A percentile compares a stretch with the other conserved stretches of the same genome.
Conservation (phyloP, 1,284 basidiomycete genomes). For the Austroboletus niveus region DNA sequence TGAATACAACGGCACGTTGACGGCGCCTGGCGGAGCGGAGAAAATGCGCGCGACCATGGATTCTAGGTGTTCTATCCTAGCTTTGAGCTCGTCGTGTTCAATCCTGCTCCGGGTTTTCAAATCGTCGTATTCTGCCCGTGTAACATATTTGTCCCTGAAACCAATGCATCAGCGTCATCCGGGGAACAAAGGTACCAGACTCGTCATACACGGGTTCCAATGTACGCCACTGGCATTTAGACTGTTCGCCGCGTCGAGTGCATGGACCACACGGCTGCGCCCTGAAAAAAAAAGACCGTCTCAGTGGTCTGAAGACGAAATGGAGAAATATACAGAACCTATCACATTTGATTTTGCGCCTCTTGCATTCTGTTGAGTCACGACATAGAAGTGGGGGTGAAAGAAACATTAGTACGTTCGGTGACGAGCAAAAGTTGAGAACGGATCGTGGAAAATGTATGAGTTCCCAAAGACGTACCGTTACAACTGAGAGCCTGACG, state of each 20-base stretch:
- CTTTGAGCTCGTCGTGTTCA: slow-evolving; percentile 51
- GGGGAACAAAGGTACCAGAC: neutral
- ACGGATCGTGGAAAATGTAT: too few relatives aligned
- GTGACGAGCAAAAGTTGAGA: too few relatives aligned
- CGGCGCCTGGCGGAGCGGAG: slow-evolving; percentile 25
- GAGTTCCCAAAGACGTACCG: slow-evolving; percentile 44
- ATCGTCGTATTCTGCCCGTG: slow-evolving; percentile 51
- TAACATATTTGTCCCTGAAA: slow-evolving; percentile 56
- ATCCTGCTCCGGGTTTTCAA: slow-evolving; percentile 39
- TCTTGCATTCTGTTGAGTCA: slow-evolving; percentile 48
- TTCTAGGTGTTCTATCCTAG: slow-evolving; percentile 41
- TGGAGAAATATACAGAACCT: slow-evolving; percentile 38
- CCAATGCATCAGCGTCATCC: slow-evolving; percentile 13
- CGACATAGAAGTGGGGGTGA: slow-evolving; percentile 5
- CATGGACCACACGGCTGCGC: slow-evolving; percentile 58
- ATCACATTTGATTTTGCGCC: slow-evolving; percentile 63
- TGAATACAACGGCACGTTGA: slow-evolving; percentile 32
- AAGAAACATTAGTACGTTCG: neutral
- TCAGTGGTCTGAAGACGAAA: slow-evolving; percentile 18
- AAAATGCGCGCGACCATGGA: slow-evolving; percentile 28
- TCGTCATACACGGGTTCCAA: slow-evolving; percentile 53
- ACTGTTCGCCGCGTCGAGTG: slow-evolving; percentile 49
- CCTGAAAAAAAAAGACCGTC: slow-evolving; percentile 30
- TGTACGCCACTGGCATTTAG: slow-evolving; percentile 57
- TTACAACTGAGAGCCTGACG: slow-evolving; percentile 76